phyloP scores from a whole-genome alignment of 2,329 filamentous ascomycete genomes.

The Dactylellina parvicollis region DNA sequence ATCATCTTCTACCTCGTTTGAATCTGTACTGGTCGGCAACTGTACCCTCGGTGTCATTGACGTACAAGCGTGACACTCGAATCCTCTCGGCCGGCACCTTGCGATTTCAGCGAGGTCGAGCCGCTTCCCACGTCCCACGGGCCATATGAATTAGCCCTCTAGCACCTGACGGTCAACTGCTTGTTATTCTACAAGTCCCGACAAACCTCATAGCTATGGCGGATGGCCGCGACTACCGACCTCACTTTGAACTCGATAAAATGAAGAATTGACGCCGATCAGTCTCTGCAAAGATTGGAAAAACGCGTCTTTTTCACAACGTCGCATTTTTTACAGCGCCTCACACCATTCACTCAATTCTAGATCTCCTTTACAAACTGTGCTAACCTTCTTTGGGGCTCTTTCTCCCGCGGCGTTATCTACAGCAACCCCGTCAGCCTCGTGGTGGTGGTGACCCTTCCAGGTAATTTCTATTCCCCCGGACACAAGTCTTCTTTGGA shows the following conservation, averaged over 20 bases:
- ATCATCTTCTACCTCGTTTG: conserved; percentile 38
- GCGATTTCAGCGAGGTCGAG: conserved; percentile 26
- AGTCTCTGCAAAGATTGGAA: conserved; percentile 12
- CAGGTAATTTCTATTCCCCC: conserved; percentile 12
- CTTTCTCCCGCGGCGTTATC: conserved; percentile 36
- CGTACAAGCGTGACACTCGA: conserved; percentile 24
- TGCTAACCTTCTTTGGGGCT: conserved; percentile 52
- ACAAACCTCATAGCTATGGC: conserved; percentile 38
- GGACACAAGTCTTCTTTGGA: background rate
- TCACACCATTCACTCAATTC: conserved; percentile 18
- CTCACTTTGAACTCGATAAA: background rate
- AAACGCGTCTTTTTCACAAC: conserved; percentile 24
- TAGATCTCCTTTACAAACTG: conserved; percentile 39
- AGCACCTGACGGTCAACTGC: conserved; percentile 40
- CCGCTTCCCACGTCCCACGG: conserved; percentile 26
- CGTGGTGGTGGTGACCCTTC: conserved; percentile 37
- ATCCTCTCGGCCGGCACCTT: conserved; percentile 10
- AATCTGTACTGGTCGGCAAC: conserved; percentile 52
- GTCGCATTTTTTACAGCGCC: conserved; percentile 32
- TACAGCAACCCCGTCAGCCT: conserved; percentile 43
- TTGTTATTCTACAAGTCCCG: conserved; percentile 34
- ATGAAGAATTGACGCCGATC: conserved; percentile 18
- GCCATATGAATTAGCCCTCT: conserved; percentile 31
- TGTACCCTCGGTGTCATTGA: conserved; percentile 29
- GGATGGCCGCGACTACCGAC: conserved; percentile 13